phyloP scores from a whole-genome alignment of 1,284 basidiomycete genomes.

The Golubevia pallescens region DNA sequence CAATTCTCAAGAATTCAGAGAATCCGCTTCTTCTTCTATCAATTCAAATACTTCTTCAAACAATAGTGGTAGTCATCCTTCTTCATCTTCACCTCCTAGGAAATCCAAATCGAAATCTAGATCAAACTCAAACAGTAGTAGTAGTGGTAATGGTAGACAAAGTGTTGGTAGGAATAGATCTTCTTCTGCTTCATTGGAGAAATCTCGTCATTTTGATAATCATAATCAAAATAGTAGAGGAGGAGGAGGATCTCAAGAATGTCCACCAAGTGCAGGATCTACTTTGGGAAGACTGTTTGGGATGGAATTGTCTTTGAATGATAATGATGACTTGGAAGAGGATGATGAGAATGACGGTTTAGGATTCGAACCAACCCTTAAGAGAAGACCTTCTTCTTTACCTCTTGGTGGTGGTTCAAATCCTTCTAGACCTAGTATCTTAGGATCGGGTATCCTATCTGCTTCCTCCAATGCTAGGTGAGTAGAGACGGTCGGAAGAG shows the following conservation, averaged over 20 bases:
- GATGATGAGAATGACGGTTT: slow-evolving; percentile 12
- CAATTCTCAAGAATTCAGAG: no score
- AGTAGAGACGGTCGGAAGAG: neutral
- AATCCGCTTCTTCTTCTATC: no score
- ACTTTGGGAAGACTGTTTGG: slow-evolving; percentile 38
- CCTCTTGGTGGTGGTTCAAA: neutral
- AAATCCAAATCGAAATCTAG: no score
- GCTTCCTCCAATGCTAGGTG: neutral
- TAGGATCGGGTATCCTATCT: neutral
- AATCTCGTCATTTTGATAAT: neutral
- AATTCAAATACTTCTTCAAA: no score
- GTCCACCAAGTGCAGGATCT: neutral
- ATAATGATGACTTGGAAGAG: slow-evolving; percentile 16
- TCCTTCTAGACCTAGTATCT: neutral
- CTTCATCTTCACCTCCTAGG: no score
- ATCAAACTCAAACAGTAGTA: no score
- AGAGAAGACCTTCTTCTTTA: neutral
- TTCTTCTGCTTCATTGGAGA: neutral
- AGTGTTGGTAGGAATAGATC: neutral
- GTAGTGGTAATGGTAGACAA: no score
- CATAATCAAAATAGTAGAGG: neutral
- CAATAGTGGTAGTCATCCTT: no score
- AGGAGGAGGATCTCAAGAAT: neutral
- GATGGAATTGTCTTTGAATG: slow-evolving; percentile 44
- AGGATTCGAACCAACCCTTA: neutral